Percentiles rank a stretch among this genome's conserved stretches.
Evolutionary conservation across 371 early-diverging fungal species (phyloP).

Genomic region (Sporodiniella umbellata): DNA sequence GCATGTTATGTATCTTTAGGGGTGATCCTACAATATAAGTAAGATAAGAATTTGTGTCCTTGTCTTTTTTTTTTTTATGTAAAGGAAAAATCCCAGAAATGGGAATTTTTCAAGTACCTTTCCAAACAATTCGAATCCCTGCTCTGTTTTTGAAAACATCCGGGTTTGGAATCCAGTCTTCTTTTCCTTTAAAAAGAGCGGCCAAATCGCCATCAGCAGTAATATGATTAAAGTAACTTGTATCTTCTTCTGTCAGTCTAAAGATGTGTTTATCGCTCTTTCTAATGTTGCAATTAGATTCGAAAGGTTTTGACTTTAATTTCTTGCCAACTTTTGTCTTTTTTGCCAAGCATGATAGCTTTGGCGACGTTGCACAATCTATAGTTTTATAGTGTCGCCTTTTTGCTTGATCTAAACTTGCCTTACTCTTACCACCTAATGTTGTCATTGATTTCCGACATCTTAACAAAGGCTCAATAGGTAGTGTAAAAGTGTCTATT

Average conservation of each 20-base stretch:
- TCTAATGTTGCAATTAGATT: too few relatives aligned
- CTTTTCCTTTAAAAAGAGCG: constrained; percentile 6
- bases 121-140: constrained; percentile 23
- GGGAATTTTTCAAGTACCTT: too few relatives aligned
- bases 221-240: constrained; percentile 18
- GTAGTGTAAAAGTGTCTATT: constrained; percentile 8
- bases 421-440: background rate
- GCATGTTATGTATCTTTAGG: constrained; percentile 42
- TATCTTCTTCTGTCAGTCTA: constrained; percentile 17
- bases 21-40: constrained; percentile 36
- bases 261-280: too few relatives aligned
- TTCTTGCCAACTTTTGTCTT: background rate
- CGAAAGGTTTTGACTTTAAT: too few relatives aligned
- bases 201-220: constrained; percentile 13
- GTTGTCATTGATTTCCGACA: background rate
- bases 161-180: constrained; percentile 26
- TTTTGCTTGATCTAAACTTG: constrained; percentile 1
- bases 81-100: too few relatives aligned
- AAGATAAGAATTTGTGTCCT: background rate
- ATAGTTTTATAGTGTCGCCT: constrained; percentile 1
- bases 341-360: background rate
- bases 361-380: constrained; percentile 6
- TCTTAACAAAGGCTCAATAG: background rate
- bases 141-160: constrained; percentile 23
- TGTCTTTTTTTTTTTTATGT: background rate